Conservation (phyloP, 1,139 yeast species). For the Pichia sp. region DNA sequence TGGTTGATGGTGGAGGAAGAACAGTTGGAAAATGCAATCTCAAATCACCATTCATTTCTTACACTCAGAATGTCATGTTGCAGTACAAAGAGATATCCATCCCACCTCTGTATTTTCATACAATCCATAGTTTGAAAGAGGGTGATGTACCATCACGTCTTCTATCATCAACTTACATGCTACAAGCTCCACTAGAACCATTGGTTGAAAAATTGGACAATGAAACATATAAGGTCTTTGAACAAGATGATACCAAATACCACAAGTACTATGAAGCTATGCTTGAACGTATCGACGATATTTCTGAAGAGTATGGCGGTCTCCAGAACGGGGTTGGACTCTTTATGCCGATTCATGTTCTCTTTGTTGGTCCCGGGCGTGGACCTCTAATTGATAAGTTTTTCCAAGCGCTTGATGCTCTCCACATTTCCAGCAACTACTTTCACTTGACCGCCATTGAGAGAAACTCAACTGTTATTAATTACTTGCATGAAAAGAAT, state of each 20-base stretch:
- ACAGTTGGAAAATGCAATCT: too few relatives aligned
- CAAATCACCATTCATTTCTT: too few relatives aligned
- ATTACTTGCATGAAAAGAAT: constrained; percentile 39
- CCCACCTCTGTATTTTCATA: too few relatives aligned
- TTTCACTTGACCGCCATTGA: constrained; percentile 54
- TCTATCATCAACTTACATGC: constrained; percentile 7
- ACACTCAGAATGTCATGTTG: too few relatives aligned
- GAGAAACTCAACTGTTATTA: constrained; percentile 59
- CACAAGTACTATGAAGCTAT: constrained; percentile 62
- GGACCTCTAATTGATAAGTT: constrained; percentile 67
- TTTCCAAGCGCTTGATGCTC: constrained; percentile 33
- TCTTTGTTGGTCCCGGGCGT: constrained; percentile 81
- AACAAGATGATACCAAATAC: constrained; percentile 62
- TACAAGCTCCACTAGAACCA: constrained; percentile 64
- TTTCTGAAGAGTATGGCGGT: constrained; percentile 7
- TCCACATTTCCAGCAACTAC: constrained; percentile 25
- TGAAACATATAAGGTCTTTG: constrained; percentile 61
- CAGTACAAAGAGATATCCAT: too few relatives aligned
- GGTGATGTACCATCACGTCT: too few relatives aligned
- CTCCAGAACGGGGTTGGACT: not conserved
- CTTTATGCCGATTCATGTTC: constrained; percentile 34
- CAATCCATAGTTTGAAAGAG: too few relatives aligned
- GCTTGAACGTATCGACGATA: constrained; percentile 44
- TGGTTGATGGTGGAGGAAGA: too few relatives aligned
- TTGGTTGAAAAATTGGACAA: constrained; percentile 48